Base-by-base conservation (phyloP, 352 stramenopile species). In the Phytophthora ramorum region DNA sequence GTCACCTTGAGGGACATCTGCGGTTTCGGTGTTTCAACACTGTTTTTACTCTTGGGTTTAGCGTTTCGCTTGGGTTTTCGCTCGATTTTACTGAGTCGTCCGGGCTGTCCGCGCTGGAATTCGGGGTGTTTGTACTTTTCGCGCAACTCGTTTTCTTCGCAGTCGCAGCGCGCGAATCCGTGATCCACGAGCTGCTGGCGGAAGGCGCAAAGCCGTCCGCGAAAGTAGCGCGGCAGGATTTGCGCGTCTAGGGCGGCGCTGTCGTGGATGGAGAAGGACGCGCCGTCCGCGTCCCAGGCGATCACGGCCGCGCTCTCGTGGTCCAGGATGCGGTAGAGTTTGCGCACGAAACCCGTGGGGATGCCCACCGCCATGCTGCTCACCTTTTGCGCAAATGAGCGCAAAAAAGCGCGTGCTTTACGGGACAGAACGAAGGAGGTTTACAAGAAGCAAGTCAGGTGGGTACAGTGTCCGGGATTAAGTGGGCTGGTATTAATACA, bases 251-350 rank as follows among this genome's bases (percentile, higher is more conserved):
- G 75, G 38, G 71, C 48, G 8, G 84, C 73, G 47, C 65, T 74
- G 69, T 93, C 83, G 45, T 83, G 76, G 56, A 93, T 83, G 26
- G 79, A 89, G 68, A 93, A 93, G 60, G 77, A 89, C n/a, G 40
- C 52, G 7, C 83, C 83, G 28, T 58, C 51, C 9, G 55, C 51
- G 61, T 90, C 83, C 85, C 85, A 93, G 32, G 49, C 44, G 57
- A 93, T 79, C 63, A 93, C 81, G 30, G 66, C 54, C 53, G 75
- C 67, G 61, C 72, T 87, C 65, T 92, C 83, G 47, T 90, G 77
- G 69, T 93, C 83, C 44, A 93, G 63, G 67, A 93, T 91, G 64
- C 79, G 80, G 72, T 93, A 93, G 19, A 93, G 81, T 66, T 93
- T 93, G 58, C 85, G 77, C 66, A 93, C 81, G 55, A 93, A 93